Percentiles rank a stretch among this genome's conserved stretches.
Conservation (phyloP, 768 basidiomycete species). For the Pleurotus cornucopiae region DNA sequence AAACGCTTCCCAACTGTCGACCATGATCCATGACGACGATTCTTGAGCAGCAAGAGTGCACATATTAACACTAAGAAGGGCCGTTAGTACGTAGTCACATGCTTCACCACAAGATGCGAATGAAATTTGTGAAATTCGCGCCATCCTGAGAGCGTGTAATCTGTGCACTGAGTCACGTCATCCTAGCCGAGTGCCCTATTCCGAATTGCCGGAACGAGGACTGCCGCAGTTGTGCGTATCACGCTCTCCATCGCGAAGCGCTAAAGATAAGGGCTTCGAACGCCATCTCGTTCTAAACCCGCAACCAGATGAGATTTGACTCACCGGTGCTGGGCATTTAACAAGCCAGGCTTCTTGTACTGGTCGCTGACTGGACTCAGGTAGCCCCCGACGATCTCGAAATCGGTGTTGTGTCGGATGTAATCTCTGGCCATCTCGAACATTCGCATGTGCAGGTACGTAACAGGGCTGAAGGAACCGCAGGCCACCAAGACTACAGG, state of each 20-base stretch:
- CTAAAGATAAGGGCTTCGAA: background rate
- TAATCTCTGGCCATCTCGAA: conserved; percentile 99
- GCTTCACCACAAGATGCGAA: no score
- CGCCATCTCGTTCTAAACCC: conserved; percentile 1
- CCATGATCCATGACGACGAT: conserved; percentile 93
- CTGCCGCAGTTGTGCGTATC: conserved; percentile 9
- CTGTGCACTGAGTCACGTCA: background rate
- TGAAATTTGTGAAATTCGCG: no score
- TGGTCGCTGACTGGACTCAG: conserved; percentile 93
- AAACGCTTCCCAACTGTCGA: conserved; percentile 96
- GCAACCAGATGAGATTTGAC: conserved; percentile 25
- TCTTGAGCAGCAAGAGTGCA: conserved; percentile 87
- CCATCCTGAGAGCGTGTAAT: background rate
- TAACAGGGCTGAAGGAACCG: conserved; percentile 96
- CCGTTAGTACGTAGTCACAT: no score
- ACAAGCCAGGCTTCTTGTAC: conserved; percentile 95
- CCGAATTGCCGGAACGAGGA: conserved; percentile 16
- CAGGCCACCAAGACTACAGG: conserved; percentile 96
- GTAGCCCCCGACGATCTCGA: conserved; percentile 93
- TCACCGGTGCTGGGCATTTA: conserved; percentile 86
- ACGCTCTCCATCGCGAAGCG: background rate
- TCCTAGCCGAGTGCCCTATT: conserved; percentile 13
- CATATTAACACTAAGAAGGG: conserved; percentile 65
- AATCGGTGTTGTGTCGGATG: conserved; percentile 85
- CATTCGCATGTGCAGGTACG: conserved; percentile 98